Base-by-base conservation (phyloP, 2,329 filamentous ascomycete genomes). In the Penicillium italicum region DNA sequence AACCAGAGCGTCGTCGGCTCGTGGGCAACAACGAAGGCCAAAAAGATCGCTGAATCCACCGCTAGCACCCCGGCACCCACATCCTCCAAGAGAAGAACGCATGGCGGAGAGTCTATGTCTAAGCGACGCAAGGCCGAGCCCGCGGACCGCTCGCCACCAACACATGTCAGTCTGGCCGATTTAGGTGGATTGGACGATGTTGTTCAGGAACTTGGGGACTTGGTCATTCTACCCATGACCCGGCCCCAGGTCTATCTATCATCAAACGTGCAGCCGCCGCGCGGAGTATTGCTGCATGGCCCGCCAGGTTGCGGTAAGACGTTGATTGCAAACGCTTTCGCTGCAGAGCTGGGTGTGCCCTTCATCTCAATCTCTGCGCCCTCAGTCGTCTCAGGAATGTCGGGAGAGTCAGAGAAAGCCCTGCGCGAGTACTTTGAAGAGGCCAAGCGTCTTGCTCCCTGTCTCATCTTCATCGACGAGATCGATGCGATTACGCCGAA, bases 401-500 rank as follows among this genome's bases (percentile, higher is more conserved):
- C 89, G 33, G 90, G 90, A 64, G 91, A 94, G 69, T 93, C 89
- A 0, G 90, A 96, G 72, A 92, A 92, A 76, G 90, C 91, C 57
- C 84, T 96, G 28, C 81, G 90, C 34, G 89, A 93, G 62, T 81
- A 91, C 45, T 95, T 95, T 58, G 92, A 97, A 12, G 90, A 94
- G 67, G 94, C 94, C 0, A 90, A 90, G 70, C 83, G 85, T 53
- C 81, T 92, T 36, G 92, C 93, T 0, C 94, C 94, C 0, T 96
- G 91, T 66, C 80, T 99, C 5, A 82, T 99, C 5, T 95, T 97
- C 67, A 89, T 97, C 55, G 91, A 96, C 63, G 88, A 96, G 64
- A 90, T 97, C 50, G 92, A 99, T 72, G 87, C 88, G 4, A 94
- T 97, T 65, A 90, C 91, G 47, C 89, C 90, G 0, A 96, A 95